Evolutionary conservation across 75 land plant genomes (phyloP).

Genomic region (Pinus albicaulis): DNA sequence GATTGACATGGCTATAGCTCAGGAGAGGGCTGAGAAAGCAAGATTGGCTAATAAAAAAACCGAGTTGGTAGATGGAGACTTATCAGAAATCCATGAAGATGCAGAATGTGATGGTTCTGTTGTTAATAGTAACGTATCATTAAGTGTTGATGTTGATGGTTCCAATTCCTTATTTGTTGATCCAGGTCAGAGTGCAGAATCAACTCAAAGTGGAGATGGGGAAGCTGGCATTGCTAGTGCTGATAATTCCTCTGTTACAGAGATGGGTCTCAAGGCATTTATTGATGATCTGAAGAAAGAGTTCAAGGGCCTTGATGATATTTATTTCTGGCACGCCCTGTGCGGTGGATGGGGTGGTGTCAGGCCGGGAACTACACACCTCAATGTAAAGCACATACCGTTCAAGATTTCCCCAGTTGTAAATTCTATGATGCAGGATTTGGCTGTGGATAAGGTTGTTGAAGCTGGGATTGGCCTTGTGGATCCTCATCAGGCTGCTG

Average conservation of each 20-base stretch:
- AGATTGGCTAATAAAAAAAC: neutral
- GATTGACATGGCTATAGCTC: conserved; percentile 33
- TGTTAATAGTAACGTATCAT: neutral
- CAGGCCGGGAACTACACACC: conserved; percentile 45
- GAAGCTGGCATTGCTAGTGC: neutral
- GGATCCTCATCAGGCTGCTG: conserved; percentile 35
- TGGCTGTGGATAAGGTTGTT: conserved; percentile 52
- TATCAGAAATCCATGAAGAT: too few species aligned
- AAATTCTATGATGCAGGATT: conserved; percentile 39
- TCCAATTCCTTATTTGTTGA: neutral
- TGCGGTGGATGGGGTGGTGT: conserved; percentile 62
- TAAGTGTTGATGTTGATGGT: neutral
- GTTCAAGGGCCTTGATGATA: conserved; percentile 21
- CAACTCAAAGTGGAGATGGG: conserved; percentile 17
- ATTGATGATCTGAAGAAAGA: conserved; percentile 15
- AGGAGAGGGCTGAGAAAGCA: conserved; percentile 39
- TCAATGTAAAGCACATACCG: conserved; percentile 22
- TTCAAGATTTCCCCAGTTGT: conserved; percentile 30
- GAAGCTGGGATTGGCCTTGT: conserved; percentile 50
- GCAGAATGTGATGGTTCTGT: too few species aligned
- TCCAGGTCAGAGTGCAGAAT: conserved; percentile 15
- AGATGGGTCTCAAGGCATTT: conserved; percentile 28
- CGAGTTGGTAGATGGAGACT: too few species aligned
- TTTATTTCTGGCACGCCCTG: conserved; percentile 57
- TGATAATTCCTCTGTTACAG: conserved; percentile 1